Percentiles rank a stretch among this genome's conserved stretches.
Evolutionary conservation across 140 eudicot genomes (phyloP).

Genomic region (Oenanthe javanica): DNA sequence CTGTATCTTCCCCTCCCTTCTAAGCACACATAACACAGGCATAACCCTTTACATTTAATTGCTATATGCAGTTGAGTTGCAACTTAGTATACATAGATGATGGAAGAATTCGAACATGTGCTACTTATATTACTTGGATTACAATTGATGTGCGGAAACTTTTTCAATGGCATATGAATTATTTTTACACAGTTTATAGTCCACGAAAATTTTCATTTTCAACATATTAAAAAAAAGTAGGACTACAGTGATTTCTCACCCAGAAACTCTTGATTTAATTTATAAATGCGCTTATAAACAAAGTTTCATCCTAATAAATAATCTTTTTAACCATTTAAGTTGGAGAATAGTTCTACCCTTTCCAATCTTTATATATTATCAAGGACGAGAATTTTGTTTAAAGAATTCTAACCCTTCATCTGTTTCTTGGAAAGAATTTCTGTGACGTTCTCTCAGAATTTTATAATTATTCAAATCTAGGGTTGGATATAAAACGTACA

Average conservation of each 20-base stretch:
- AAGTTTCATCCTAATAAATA: background rate
- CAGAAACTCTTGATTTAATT: background rate
- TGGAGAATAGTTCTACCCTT: background rate
- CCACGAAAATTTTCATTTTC: background rate
- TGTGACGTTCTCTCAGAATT: background rate
- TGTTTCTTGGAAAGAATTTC: background rate
- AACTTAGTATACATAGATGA: background rate
- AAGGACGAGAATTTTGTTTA: background rate
- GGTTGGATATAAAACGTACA: background rate
- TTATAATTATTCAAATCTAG: background rate
- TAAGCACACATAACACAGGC: too few species aligned
- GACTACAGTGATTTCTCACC: background rate
- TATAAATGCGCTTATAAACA: background rate
- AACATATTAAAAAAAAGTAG: background rate
- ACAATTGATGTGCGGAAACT: background rate
- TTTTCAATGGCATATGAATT: background rate
- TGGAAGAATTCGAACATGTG: background rate
- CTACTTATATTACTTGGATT: background rate
- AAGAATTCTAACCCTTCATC: background rate
- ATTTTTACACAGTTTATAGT: background rate
- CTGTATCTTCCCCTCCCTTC: constrained; percentile 1
- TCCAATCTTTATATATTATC: background rate
- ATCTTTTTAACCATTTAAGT: background rate
- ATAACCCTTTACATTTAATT: background rate
- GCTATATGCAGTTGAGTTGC: background rate